A percentile compares a stretch with the other conserved stretches of the same genome.
These are phyloP conservation scores for Tylopilus sp. DNA, from an alignment of 1,284 basidiomycete genomes.

Conservation along the genomic window DNA sequence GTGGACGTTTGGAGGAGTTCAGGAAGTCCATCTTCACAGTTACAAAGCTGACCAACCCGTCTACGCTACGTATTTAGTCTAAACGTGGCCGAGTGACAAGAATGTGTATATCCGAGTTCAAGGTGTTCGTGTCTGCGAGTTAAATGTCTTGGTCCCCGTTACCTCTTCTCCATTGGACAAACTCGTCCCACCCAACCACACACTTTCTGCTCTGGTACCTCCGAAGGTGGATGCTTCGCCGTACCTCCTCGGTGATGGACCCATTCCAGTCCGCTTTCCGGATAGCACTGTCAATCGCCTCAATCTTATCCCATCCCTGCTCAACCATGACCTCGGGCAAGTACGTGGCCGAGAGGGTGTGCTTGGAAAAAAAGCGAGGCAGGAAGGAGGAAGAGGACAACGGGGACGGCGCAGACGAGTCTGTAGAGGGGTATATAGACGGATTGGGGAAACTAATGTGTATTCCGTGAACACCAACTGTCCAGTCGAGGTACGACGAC, in stretches of 20 bases:
- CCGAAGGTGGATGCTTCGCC: constrained; percentile 74
- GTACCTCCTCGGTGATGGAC: constrained; percentile 78
- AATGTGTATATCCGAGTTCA: not conserved
- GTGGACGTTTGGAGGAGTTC: constrained; percentile 49
- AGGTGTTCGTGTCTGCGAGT: constrained; percentile 2
- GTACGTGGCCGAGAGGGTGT: constrained; percentile 84
- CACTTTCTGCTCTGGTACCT: constrained; percentile 85
- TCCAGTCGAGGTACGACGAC: constrained; percentile 88
- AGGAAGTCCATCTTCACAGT: constrained; percentile 35
- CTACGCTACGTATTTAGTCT: not conserved
- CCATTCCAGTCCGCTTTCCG: constrained; percentile 90
- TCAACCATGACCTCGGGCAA: constrained; percentile 92
- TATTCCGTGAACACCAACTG: constrained; percentile 89
- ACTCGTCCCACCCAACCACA: constrained; percentile 75
- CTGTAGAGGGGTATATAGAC: constrained; percentile 47
- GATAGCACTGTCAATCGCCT: constrained; percentile 89
- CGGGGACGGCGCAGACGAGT: constrained; percentile 63
- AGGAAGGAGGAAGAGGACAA: constrained; percentile 63
- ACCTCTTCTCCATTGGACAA: constrained; percentile 64
- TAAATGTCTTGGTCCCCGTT: constrained; percentile 40
- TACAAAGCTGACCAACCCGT: not conserved
- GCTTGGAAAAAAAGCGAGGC: constrained; percentile 52
- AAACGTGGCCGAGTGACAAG: constrained; percentile 3
- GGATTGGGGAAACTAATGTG: constrained; percentile 86
- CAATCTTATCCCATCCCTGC: constrained; percentile 90